phyloP scores from a whole-genome alignment of 2,329 filamentous ascomycete genomes.

The Macrophomina tecta region DNA sequence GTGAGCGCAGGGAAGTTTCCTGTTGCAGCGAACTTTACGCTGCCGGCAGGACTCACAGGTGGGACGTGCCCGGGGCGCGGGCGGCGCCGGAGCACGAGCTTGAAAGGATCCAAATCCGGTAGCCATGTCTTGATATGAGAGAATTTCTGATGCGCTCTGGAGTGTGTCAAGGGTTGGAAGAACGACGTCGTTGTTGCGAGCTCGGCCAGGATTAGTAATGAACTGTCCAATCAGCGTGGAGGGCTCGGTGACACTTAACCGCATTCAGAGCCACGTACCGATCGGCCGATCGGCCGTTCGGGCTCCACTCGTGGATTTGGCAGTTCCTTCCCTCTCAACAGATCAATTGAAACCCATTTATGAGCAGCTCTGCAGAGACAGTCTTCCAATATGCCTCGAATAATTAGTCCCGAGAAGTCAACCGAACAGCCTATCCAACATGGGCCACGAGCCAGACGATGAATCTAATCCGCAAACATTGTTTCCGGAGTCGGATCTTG shows the following conservation, averaged over 20 bases:
- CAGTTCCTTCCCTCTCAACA: background rate
- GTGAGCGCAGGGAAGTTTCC: conserved; percentile 10
- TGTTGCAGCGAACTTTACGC: conserved; percentile 17
- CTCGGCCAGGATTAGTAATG: too few species aligned
- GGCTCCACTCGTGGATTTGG: background rate
- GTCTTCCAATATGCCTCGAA: background rate
- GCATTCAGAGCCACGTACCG: background rate
- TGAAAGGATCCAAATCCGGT: background rate
- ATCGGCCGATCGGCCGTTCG: conserved; percentile 24
- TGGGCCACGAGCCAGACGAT: background rate
- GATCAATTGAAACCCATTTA: too few species aligned
- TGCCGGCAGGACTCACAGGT: conserved; percentile 14
- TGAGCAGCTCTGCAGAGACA: too few species aligned
- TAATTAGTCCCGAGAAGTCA: background rate
- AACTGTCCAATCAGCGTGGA: too few species aligned
- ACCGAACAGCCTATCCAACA: background rate
- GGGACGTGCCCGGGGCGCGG: background rate
- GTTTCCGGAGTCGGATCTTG: conserved; percentile 42
- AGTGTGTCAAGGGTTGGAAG: too few species aligned
- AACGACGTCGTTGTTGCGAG: too few species aligned
- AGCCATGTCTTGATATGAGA: background rate
- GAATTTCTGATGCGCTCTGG: background rate
- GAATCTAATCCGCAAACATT: conserved; percentile 33
- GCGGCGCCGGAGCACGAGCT: background rate
- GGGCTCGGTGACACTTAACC: background rate